phyloP scores from a whole-genome alignment of 495 filamentous ascomycete species.

The Venustampulla echinocandica region DNA sequence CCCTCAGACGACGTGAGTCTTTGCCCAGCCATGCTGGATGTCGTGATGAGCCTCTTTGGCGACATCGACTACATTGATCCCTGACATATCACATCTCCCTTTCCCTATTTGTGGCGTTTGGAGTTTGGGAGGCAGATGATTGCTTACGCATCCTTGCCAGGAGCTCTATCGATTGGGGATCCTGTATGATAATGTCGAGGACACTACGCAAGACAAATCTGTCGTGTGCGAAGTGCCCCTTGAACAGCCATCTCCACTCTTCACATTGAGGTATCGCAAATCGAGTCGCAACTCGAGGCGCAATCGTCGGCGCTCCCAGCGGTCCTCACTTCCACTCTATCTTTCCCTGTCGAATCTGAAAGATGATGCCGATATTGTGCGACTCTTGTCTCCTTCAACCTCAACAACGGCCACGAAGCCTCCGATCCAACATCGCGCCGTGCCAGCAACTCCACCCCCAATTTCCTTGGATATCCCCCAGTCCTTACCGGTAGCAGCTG shows the following conservation, averaged over 20 bases:
- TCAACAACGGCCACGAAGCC: slow-evolving; percentile 6
- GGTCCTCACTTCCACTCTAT: slow-evolving; percentile 11
- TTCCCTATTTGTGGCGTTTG: slow-evolving; percentile 1
- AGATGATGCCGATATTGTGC: slow-evolving; percentile 14
- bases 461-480: slow-evolving; percentile 16
- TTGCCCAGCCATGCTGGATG: slow-evolving; percentile 18
- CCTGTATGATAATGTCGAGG: slow-evolving; percentile 15
- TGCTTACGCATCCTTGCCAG: slow-evolving; percentile 22
- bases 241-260: slow-evolving; percentile 6
- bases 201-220: slow-evolving; percentile 5
- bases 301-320: slow-evolving; percentile 3
- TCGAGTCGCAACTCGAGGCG: slow-evolving; percentile 1
- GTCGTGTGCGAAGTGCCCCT: slow-evolving; percentile 7
- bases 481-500: slow-evolving; percentile 17
- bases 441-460: not conserved
- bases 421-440: slow-evolving; percentile 19
- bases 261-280: slow-evolving; percentile 10
- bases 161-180: slow-evolving; percentile 18
- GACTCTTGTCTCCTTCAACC: slow-evolving; percentile 5
- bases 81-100: slow-evolving; percentile 9
- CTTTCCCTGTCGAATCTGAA: slow-evolving; percentile 17
- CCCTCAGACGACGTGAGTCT: slow-evolving; percentile 24
- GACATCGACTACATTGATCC: slow-evolving; percentile 27
- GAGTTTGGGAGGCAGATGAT: slow-evolving; percentile 13
- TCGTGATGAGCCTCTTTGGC: slow-evolving; percentile 20